Base-by-base conservation (phyloP, 805 yeast species). In the Starmerella lactis-condensi region DNA sequence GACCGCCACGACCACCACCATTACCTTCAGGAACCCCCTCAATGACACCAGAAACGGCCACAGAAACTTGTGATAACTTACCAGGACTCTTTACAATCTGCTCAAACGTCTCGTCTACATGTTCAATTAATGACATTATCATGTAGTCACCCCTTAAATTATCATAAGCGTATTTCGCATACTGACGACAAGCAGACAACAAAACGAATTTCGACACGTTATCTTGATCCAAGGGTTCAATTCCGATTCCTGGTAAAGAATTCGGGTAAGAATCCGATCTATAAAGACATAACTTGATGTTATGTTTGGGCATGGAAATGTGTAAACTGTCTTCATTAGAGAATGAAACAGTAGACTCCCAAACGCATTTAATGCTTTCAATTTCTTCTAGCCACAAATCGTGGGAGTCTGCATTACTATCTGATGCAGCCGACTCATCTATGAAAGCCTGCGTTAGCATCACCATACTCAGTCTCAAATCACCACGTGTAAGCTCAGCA, bases 321-420 rank as follows among this genome's bases (percentile, higher is more conserved):
- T n/a, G n/a, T n/a, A n/a, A n/a, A 6, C 34, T 4, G 9, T 15
- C 7, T 11, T 17, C 12, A 6, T 17, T 18, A 9, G 7, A 6
- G 10, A n/a, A 11, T 11, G 6, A 23, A 5, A n/a, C 6, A 5
- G 13, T 15, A 11, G n/a, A 17, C 2, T 26, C 28, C n/a, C 11
- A 66, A 15, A 79, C 67, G 24, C 72, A 63, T 14, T 55, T 47
- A 36, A 83, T 52, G 29, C 81, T 70, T 35, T 74, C 81, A 11
- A 72, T 46, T 46, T 83, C 95, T 46, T 76, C 76, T 1, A 56
- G 50, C 94, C 94, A 83, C 9, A 65, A 45, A 4, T 59, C 67
- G 17, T 58, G 61, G 1, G 35, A 36, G 38, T n/a, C 35, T 6
- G 24, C 24, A 9, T 22, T 31, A 7, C 32, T 17, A 5, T 17